Percentiles rank a stretch among this genome's conserved stretches.
These are phyloP conservation scores for Arxiozyma telluris DNA, from an alignment of 1,139 yeast genomes.

Conservation along the genomic window DNA sequence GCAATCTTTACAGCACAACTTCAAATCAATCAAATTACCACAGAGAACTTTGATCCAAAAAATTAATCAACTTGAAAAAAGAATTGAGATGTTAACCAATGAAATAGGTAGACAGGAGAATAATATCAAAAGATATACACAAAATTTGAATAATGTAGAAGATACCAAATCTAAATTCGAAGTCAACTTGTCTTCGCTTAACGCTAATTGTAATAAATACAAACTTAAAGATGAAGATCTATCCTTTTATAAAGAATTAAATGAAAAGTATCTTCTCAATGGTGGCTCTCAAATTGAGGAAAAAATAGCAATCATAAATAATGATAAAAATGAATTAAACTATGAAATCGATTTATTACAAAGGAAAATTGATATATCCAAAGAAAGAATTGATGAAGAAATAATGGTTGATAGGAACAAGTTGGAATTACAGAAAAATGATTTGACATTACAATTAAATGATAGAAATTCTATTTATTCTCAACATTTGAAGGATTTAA, in stretches of 20 bases:
- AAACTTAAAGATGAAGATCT: conserved; percentile 44
- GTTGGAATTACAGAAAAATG: conserved; percentile 35
- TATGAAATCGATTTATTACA: conserved; percentile 35
- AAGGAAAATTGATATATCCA: conserved; percentile 36
- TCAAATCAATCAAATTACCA: conserved; percentile 46
- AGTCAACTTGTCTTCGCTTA: conserved; percentile 31
- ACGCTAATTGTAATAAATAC: conserved; percentile 28
- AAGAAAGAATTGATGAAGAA: conserved; percentile 33
- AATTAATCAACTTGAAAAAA: conserved; percentile 40
- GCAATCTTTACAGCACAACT: conserved; percentile 48
- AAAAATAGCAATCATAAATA: conserved; percentile 36
- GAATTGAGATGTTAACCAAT: conserved; percentile 42
- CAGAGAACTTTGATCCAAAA: conserved; percentile 33
- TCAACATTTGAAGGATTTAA: conserved; percentile 35
- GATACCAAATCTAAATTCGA: conserved; percentile 40
- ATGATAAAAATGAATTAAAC: conserved; percentile 39
- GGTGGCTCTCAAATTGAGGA: conserved; percentile 57
- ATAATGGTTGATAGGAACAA: conserved; percentile 33
- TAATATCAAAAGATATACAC: conserved; percentile 36
- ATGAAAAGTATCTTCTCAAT: conserved; percentile 45
- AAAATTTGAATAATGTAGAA: conserved; percentile 43
- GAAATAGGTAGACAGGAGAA: conserved; percentile 49
- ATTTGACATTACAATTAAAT: conserved; percentile 35
- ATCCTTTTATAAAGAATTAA: conserved; percentile 50
- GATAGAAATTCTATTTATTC: conserved; percentile 39